Conservation (phyloP, 2,329 filamentous ascomycete genomes). For the Claviceps quebecensis region DNA sequence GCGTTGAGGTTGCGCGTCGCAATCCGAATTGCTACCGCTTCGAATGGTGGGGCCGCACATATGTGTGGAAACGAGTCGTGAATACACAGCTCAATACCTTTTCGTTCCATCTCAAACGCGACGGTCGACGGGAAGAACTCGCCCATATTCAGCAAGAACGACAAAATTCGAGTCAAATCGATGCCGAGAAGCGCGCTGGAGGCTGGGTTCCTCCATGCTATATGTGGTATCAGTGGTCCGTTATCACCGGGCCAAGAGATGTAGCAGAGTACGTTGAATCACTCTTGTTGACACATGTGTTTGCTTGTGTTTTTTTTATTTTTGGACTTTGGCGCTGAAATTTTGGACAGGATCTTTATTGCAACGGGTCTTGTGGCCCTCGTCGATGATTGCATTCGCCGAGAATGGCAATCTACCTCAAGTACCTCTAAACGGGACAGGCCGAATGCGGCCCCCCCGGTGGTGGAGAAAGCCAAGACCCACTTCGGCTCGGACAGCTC, state of each 20-base stretch:
- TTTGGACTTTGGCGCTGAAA: background rate
- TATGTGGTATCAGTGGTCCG: slow-evolving; percentile 70
- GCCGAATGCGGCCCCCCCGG: slow-evolving; percentile 1
- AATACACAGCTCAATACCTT: slow-evolving; percentile 54
- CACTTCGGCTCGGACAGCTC: background rate
- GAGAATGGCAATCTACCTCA: slow-evolving; percentile 42
- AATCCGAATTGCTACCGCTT: slow-evolving; percentile 72
- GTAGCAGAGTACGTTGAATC: slow-evolving; percentile 61
- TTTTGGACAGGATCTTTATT: slow-evolving; percentile 59
- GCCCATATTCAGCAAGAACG: slow-evolving; percentile 78
- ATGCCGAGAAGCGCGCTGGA: slow-evolving; percentile 61
- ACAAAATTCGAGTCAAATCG: slow-evolving; percentile 54
- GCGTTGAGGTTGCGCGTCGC: slow-evolving; percentile 66
- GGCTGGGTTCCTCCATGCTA: slow-evolving; percentile 85
- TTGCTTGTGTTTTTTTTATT: background rate
- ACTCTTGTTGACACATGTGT: background rate
- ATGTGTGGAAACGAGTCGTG: slow-evolving; percentile 70
- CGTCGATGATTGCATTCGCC: slow-evolving; percentile 82
- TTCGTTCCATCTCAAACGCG: slow-evolving; percentile 67
- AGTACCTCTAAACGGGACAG: slow-evolving; percentile 4
- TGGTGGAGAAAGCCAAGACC: background rate
- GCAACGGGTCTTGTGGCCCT: slow-evolving; percentile 80
- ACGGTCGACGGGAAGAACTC: slow-evolving; percentile 43
- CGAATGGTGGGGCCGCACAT: slow-evolving; percentile 81
- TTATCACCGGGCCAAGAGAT: slow-evolving; percentile 59